Evolutionary conservation across 768 basidiomycete genomes (phyloP), one percentile per base, ranked within the genome.

Genomic region (Astraeus odoratus): DNA sequence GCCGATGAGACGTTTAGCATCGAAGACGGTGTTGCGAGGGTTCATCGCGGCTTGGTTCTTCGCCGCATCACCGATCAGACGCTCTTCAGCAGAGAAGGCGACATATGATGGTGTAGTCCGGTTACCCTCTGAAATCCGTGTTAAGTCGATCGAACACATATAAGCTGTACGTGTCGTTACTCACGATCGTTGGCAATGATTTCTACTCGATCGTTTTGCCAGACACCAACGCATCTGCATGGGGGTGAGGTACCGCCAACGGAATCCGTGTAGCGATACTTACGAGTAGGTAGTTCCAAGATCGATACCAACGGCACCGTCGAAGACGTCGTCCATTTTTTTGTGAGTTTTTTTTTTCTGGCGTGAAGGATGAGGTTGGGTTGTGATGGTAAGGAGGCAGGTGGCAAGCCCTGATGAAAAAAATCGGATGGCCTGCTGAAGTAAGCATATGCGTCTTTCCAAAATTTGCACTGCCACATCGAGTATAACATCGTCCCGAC

Each of bases 11-110:
- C 95, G 94, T 74, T 98, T 97, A 50, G 95, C 95, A 67, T 98
- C 95, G 69, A 98, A 98, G 67, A 98, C 88, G 56, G 96, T 99
- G 79, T 97, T 97, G 61, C 76, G 77, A 52, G 96, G 96, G 81
- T 99, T 99, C 96, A 99, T 99, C 56, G 96, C 96, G 49, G 89
- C 90, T 77, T 98, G 94, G 68, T 96, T 96, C 71, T 94, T 94
- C 51, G 92, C 94, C 60, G 92, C 92, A 81, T 98, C 94, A 66
- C 96, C 94, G 65, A 98, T 98, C 68, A 95, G 71, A 74, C 92
- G 92, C 76, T 96, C 94, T 64, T 92, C 89, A 40, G 82, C 66
- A 54, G 93, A 91, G 78, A 99, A 99, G 58, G 95, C 91, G 70
- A 99, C 96, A 70, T 99, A 99, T 61, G 95, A 99, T 37, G 95